Conservation (phyloP, 2,329 filamentous ascomycete species). For the Fusarium sp. region DNA sequence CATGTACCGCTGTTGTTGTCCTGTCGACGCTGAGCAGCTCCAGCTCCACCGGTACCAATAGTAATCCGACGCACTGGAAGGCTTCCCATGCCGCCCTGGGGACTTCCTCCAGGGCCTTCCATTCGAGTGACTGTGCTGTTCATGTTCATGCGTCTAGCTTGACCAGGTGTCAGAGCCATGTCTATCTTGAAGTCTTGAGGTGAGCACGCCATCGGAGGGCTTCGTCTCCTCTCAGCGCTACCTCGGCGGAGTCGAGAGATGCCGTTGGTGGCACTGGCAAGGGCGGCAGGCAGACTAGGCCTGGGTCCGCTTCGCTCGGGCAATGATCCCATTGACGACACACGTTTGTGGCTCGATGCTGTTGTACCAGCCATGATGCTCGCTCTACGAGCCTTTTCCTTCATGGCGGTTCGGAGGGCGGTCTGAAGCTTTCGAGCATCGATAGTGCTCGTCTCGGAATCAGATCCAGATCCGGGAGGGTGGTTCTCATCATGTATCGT, state of each 20-base stretch:
- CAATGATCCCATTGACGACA: constrained; percentile 58
- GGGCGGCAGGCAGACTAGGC: constrained; percentile 54
- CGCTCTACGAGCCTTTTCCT: constrained; percentile 55
- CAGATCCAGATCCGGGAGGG: constrained; percentile 59
- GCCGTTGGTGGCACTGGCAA: constrained; percentile 64
- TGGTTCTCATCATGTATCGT: constrained; percentile 63
- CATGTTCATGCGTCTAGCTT: constrained; percentile 69
- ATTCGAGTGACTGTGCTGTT: constrained; percentile 50
- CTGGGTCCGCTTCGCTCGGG: constrained; percentile 44
- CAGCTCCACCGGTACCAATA: constrained; percentile 50
- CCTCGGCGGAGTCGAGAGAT: constrained; percentile 65
- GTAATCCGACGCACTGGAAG: constrained; percentile 52
- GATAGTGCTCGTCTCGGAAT: constrained; percentile 62
- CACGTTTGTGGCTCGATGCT: constrained; percentile 53
- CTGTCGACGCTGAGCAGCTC: constrained; percentile 44
- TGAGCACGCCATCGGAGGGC: constrained; percentile 65
- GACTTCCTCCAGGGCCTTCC: constrained; percentile 44
- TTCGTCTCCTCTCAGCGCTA: constrained; percentile 62
- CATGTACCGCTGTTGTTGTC: constrained; percentile 47
- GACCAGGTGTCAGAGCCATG: constrained; percentile 62
- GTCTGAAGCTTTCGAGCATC: constrained; percentile 66
- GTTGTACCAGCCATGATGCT: constrained; percentile 52
- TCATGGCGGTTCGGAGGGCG: constrained; percentile 65
- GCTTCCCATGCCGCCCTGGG: constrained; percentile 34
- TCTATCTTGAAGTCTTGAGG: constrained; percentile 55